Percentiles rank a stretch among this genome's conserved stretches.
Conservation (phyloP, 1,284 basidiomycete species). For the Pseudozyma pruni region DNA sequence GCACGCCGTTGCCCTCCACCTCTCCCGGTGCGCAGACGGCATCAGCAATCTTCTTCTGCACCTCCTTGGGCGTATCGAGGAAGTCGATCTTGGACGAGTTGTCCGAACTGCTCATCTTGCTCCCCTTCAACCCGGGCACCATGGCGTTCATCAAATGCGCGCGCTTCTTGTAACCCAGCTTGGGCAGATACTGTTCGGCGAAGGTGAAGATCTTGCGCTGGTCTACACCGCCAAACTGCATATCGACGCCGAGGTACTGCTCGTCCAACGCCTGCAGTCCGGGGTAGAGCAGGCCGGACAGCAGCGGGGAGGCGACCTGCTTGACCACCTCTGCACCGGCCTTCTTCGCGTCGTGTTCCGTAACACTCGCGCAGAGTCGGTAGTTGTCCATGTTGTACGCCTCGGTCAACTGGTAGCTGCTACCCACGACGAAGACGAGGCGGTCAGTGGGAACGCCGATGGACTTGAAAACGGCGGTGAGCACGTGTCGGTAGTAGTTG, state of each 20-base stretch:
- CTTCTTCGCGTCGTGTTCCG: conserved; percentile 96
- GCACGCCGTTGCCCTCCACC: conserved; percentile 86
- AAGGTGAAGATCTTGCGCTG: conserved; percentile 99
- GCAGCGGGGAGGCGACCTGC: conserved; percentile 89
- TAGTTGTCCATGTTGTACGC: conserved; percentile 97
- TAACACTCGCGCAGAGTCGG: conserved; percentile 85
- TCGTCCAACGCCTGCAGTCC: conserved; percentile 97
- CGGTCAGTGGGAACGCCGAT: conserved; percentile 88
- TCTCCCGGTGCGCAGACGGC: conserved; percentile 93
- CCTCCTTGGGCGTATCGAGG: conserved; percentile 83
- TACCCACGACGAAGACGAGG: conserved; percentile 81
- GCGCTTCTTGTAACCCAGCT: conserved; percentile 91
- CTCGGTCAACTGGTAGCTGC: conserved; percentile 87
- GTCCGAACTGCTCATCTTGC: conserved; percentile 99
- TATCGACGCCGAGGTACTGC: conserved; percentile 93
- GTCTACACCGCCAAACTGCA: conserved; percentile 98
- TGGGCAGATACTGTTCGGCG: conserved; percentile 92
- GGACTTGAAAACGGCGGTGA: conserved; percentile 84
- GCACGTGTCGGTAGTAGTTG: conserved; percentile 86
- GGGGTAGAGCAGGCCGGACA: conserved; percentile 93
- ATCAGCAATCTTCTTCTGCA: conserved; percentile 88
- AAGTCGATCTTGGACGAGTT: conserved; percentile 98
- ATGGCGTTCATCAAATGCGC: conserved; percentile 98
- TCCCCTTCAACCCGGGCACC: conserved; percentile 93
- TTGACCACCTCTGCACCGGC: conserved; percentile 99